Percentiles rank a stretch among this genome's conserved stretches.
phyloP scores from a whole-genome alignment of 75 land plant species.

The Ceratopteris richardii region DNA sequence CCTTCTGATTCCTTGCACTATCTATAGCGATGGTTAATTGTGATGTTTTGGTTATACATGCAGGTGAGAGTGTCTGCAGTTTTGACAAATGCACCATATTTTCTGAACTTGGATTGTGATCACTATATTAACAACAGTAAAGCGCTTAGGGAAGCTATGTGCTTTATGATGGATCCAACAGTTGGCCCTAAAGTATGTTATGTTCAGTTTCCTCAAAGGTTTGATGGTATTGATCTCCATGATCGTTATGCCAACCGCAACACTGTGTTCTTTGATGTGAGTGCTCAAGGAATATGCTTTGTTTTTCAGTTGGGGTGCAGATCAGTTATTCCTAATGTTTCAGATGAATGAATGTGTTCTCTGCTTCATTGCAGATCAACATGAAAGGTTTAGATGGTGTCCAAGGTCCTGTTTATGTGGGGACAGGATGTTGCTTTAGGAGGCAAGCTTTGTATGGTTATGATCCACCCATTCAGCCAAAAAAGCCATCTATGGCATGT shows the following conservation, averaged over 20 bases:
- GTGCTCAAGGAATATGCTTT: constrained; percentile 66
- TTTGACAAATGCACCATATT: constrained; percentile 89
- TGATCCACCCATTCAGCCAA: constrained; percentile 50
- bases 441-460: constrained; percentile 74
- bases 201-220: constrained; percentile 39
- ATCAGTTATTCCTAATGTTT: constrained; percentile 94
- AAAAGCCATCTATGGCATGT: constrained; percentile 45
- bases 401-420: constrained; percentile 89
- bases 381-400: constrained; percentile 91
- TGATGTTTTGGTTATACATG: neutral
- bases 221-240: constrained; percentile 35
- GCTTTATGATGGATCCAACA: constrained; percentile 54
- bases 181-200: constrained; percentile 22
- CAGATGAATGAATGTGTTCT: too few relatives aligned
- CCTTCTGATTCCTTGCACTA: neutral
- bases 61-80: constrained; percentile 97
- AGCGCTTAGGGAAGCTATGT: constrained; percentile 87
- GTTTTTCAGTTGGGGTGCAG: constrained; percentile 78
- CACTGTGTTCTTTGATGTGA: constrained; percentile 40
- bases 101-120: constrained; percentile 97
- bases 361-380: constrained; percentile 54
- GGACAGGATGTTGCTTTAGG: constrained; percentile 84
- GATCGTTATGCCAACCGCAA: constrained; percentile 45
- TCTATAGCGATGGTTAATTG: too few relatives aligned
- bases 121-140: constrained; percentile 99